Percentiles rank a stretch among this genome's conserved stretches.
Evolutionary conservation across 305 asterid genomes (phyloP).

Genomic region (Solanum chacoense): DNA sequence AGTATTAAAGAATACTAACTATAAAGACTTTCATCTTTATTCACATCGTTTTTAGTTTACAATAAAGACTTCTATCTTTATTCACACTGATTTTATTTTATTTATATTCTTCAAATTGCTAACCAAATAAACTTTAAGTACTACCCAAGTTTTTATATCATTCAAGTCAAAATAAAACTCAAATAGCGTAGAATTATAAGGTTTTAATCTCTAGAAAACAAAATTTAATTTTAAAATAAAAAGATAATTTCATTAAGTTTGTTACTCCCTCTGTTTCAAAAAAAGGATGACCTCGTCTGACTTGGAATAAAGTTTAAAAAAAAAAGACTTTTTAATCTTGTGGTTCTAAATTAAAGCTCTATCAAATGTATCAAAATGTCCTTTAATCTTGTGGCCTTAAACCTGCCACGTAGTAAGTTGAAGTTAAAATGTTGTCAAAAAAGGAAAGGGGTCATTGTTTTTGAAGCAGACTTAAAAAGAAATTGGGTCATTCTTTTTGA

Average conservation of each 20-base stretch:
- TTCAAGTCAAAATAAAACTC: background rate
- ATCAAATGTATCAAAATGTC: too few relatives aligned
- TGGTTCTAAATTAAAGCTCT: too few relatives aligned
- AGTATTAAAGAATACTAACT: background rate
- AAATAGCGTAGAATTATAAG: background rate
- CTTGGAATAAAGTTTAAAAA: background rate
- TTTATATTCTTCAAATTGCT: background rate
- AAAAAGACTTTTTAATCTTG: too few relatives aligned
- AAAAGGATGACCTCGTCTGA: too few relatives aligned
- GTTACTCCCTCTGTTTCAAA: background rate
- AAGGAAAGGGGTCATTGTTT: too few relatives aligned
- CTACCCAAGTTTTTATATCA: background rate
- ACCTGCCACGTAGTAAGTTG: background rate
- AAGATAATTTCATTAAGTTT: background rate
- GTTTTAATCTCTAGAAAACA: background rate
- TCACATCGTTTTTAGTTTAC: background rate
- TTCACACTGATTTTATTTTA: background rate
- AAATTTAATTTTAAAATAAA: too few relatives aligned
- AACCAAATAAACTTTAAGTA: background rate
- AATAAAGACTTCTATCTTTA: background rate
- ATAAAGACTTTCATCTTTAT: background rate
- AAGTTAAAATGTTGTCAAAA: too few relatives aligned
- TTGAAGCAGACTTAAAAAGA: too few relatives aligned
- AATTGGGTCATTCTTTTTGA: too few relatives aligned
- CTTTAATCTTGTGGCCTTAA: background rate